Evolutionary conservation across 768 basidiomycete species (phyloP).

Genomic region (Clavaria fumosa): DNA sequence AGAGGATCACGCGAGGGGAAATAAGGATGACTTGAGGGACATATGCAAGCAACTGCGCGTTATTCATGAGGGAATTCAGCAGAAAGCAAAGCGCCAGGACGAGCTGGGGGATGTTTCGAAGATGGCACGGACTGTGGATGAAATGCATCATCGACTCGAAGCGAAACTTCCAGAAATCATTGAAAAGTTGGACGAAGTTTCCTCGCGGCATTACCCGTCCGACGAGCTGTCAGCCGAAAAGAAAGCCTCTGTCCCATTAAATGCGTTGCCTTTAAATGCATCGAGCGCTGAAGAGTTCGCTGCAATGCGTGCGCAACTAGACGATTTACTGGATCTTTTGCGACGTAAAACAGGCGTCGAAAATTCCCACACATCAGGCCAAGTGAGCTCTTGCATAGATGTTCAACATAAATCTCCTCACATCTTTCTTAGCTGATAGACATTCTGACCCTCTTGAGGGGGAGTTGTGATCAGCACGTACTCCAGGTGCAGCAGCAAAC

Average conservation of each 20-base stretch:
- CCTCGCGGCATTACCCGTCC: slow-evolving; percentile 12
- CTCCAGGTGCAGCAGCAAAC: slow-evolving; percentile 47
- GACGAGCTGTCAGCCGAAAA: neutral
- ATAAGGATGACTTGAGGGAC: too few species aligned
- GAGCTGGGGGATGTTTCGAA: neutral
- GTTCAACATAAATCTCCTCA: neutral
- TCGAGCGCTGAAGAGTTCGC: too few species aligned
- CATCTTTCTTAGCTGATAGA: slow-evolving; percentile 22
- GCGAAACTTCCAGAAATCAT: slow-evolving; percentile 21
- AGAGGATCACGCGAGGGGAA: too few species aligned
- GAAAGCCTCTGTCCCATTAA: too few species aligned
- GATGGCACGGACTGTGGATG: neutral
- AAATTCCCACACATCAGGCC: slow-evolving; percentile 4
- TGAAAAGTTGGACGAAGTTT: slow-evolving; percentile 19
- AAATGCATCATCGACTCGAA: neutral
- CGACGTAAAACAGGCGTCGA: too few species aligned
- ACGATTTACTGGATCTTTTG: too few species aligned
- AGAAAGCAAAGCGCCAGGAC: neutral
- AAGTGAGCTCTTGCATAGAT: neutral
- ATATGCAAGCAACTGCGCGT: too few species aligned
- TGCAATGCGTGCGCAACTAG: too few species aligned
- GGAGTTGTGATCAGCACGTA: slow-evolving; percentile 31
- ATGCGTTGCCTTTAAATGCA: too few species aligned
- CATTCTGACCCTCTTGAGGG: slow-evolving; percentile 32
- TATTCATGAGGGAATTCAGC: neutral